Evolutionary conservation across 331 rosid genomes (phyloP), one percentile per base, ranked within the genome.

Genomic region (Pyrus hybrid): DNA sequence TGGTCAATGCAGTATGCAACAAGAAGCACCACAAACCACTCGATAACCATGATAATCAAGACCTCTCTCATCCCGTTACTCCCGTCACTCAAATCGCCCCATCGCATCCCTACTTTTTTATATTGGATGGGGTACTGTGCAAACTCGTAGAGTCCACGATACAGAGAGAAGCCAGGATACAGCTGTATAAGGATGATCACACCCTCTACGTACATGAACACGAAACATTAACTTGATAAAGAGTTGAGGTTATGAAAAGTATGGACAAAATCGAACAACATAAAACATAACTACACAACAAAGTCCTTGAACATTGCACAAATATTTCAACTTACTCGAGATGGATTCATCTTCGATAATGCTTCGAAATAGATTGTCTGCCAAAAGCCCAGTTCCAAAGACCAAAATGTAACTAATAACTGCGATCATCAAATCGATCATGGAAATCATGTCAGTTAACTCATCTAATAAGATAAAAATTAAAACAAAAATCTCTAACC

Each of bases 381-480:
- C 92, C 75, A 94, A 71, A 80, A 94, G 91, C 78, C 93, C 93
- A 4, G 85, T 79, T 80, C 87, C 93, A 56, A 90, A 88, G 70
- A 90, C 88, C 26, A 72, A 65, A 5, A 90, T 76, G 67, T 88
- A 87, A 26, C 86, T 80, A 30, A 82, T 79, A 66, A 86, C 96
- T 91, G 85, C 76, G 64, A 79, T 72, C 53, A 80, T 51, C 21
- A 78, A 76, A 68, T 26, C 57, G 49, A 64, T 51, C 25, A 56
- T 23, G 16, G 32, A 10, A 30, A 78, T 22, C 49, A 66, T 63
- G 68, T 63, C 22, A 63, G 9, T 30, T 6, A 3, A 8, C 12
- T 63, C 43, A 63, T 29, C 41, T 29, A 1, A 20, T 25, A 21
- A 49, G 43, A 14, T 2, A 33, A 58, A 63, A 43, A 56, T 62